Evolutionary conservation across 768 basidiomycete species (phyloP).

Genomic region (Mycena rebaudengoi): DNA sequence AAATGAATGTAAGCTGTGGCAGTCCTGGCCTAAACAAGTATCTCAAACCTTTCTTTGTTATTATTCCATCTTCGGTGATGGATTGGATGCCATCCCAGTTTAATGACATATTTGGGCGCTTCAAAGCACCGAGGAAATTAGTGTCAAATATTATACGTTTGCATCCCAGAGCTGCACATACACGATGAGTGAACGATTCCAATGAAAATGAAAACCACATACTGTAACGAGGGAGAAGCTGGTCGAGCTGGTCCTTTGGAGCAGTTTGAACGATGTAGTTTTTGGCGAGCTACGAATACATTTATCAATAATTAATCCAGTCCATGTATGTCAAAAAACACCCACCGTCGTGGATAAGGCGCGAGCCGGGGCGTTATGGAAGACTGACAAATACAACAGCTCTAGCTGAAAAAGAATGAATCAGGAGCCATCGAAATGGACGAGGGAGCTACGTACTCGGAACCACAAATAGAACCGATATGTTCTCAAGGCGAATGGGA

Average conservation of each 20-base stretch:
- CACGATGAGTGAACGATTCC: not conserved
- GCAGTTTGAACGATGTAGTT: conserved; percentile 49
- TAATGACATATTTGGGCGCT: conserved; percentile 54
- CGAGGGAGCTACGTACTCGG: conserved; percentile 13
- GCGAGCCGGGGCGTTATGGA: conserved; percentile 13
- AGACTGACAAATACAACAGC: conserved; percentile 11
- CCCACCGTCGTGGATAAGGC: conserved; percentile 9
- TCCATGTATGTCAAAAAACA: not conserved
- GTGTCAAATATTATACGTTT: conserved; percentile 61
- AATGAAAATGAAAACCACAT: not conserved
- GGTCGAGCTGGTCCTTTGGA: conserved; percentile 54
- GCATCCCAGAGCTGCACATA: conserved; percentile 54
- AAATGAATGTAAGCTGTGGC: not conserved
- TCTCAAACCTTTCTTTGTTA: conserved; percentile 46
- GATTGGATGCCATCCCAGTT: conserved; percentile 47
- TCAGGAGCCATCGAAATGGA: not conserved
- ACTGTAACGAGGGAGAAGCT: conserved; percentile 61
- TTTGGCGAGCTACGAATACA: conserved; percentile 23
- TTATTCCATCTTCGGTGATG: conserved; percentile 50
- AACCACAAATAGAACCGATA: conserved; percentile 35
- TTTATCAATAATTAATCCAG: not conserved
- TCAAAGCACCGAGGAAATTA: conserved; percentile 52
- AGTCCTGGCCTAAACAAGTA: not conserved
- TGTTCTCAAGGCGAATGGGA: conserved; percentile 46
- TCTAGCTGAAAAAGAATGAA: conserved; percentile 3